A percentile compares a stretch with the other conserved stretches of the same genome.
Conservation (phyloP, 495 filamentous ascomycete species). For the Neurospora sp. region DNA sequence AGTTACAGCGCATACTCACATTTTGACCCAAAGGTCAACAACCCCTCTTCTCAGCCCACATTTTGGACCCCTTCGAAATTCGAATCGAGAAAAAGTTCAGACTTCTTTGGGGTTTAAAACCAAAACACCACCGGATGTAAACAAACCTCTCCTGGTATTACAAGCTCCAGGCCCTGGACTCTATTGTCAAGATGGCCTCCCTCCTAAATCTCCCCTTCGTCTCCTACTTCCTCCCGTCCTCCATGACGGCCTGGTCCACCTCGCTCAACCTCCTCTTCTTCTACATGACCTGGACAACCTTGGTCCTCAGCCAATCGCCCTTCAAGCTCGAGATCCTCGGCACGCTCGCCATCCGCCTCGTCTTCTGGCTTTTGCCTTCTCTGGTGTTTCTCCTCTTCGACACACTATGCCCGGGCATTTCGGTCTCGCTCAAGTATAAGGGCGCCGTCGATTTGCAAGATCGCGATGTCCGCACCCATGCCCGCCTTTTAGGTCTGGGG, state of each 20-base stretch:
- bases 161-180: neutral
- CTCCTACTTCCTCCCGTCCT: constrained; percentile 49
- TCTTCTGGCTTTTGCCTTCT: constrained; percentile 68
- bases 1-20: neutral
- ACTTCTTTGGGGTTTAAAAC: neutral
- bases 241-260: constrained; percentile 56
- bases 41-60: neutral
- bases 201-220: constrained; percentile 63
- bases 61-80: neutral
- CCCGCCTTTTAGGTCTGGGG: constrained; percentile 40
- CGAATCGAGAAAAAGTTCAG: neutral
- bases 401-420: constrained; percentile 52
- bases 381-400: constrained; percentile 67
- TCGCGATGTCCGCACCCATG: constrained; percentile 32
- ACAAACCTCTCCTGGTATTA: neutral
- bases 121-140: neutral
- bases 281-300: constrained; percentile 79
- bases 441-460: constrained; percentile 54
- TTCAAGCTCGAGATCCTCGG: constrained; percentile 68
- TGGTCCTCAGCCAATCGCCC: constrained; percentile 66
- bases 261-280: constrained; percentile 83
- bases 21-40: neutral
- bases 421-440: constrained; percentile 58
- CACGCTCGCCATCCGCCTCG: constrained; percentile 52
- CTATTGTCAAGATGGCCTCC: constrained; percentile 40